These are phyloP conservation scores for Bidens hawaiensis DNA, from an alignment of 140 eudicot genomes.

Conservation along the genomic window DNA sequence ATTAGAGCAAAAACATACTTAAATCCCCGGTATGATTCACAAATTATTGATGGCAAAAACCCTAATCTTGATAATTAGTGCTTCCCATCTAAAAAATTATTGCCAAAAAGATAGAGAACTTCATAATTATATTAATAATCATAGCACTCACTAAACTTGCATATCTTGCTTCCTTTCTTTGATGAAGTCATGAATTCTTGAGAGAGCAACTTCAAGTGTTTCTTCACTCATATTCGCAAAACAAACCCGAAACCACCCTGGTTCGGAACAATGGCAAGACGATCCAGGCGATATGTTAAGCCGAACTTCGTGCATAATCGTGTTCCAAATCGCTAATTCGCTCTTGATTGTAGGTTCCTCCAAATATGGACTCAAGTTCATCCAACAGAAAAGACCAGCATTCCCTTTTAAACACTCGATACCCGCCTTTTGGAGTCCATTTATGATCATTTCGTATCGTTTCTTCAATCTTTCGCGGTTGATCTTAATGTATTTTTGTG, in stretches of 20 bases:
- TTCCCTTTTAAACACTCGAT: conserved; percentile 80
- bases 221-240: too few relatives aligned
- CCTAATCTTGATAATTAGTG: conserved; percentile 22
- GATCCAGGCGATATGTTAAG: too few relatives aligned
- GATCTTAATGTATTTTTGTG: conserved; percentile 56
- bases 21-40: conserved; percentile 25
- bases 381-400: conserved; percentile 93
- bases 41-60: conserved; percentile 21
- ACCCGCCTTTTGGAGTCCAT: conserved; percentile 62
- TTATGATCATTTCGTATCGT: conserved; percentile 59
- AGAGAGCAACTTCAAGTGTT: conserved; percentile 68
- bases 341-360: conserved; percentile 37
- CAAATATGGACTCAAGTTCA: conserved; percentile 67
- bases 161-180: conserved; percentile 30
- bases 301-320: too few relatives aligned
- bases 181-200: conserved; percentile 62
- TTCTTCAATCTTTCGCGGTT: conserved; percentile 67
- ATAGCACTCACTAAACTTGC: conserved; percentile 13
- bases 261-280: too few relatives aligned
- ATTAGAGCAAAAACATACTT: conserved; percentile 25
- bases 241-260: too few relatives aligned
- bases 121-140: conserved; percentile 7
- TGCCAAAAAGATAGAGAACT: background rate
- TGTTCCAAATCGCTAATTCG: too few relatives aligned
- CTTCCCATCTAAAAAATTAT: conserved; percentile 29